Conservation (phyloP, 2,329 filamentous ascomycete species). For the Monosporascus sp. region DNA sequence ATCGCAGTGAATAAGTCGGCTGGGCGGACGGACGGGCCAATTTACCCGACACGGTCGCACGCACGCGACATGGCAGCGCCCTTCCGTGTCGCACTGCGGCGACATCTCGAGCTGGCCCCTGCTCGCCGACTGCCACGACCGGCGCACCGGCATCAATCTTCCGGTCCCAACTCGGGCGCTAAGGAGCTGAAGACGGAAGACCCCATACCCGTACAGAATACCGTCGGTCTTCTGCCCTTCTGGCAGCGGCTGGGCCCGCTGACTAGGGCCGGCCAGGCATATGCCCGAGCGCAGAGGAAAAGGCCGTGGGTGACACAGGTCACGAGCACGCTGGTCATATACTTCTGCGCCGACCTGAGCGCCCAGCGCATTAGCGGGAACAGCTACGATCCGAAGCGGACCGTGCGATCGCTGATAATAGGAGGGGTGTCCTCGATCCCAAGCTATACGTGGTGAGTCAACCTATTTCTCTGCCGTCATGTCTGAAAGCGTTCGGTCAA, state of each 20-base stretch:
- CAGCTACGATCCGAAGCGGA: conserved; percentile 64
- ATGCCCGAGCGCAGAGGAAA: conserved; percentile 64
- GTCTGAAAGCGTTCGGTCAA: neutral
- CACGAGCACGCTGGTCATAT: conserved; percentile 69
- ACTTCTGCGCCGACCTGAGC: conserved; percentile 69
- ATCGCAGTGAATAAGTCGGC: no score
- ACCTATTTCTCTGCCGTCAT: neutral
- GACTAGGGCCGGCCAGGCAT: conserved; percentile 50
- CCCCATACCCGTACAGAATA: conserved; percentile 39
- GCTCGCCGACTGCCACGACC: conserved; percentile 8
- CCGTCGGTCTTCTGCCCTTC: conserved; percentile 37
- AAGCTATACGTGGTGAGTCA: conserved; percentile 69
- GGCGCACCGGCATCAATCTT: conserved; percentile 17
- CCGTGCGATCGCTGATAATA: conserved; percentile 66
- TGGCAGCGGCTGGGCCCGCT: conserved; percentile 56
- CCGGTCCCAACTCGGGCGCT: conserved; percentile 9
- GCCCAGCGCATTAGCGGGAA: conserved; percentile 64
- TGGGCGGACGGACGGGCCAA: no score
- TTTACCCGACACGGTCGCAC: no score
- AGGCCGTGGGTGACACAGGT: conserved; percentile 78
- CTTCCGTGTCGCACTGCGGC: conserved; percentile 15
- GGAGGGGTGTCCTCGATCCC: conserved; percentile 71
- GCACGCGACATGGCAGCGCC: conserved; percentile 4
- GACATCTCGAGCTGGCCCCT: conserved; percentile 10
- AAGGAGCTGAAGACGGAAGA: conserved; percentile 14